Evolutionary conservation across 129 eudicot species (phyloP).

Genomic region (Ambrosia trifida): DNA sequence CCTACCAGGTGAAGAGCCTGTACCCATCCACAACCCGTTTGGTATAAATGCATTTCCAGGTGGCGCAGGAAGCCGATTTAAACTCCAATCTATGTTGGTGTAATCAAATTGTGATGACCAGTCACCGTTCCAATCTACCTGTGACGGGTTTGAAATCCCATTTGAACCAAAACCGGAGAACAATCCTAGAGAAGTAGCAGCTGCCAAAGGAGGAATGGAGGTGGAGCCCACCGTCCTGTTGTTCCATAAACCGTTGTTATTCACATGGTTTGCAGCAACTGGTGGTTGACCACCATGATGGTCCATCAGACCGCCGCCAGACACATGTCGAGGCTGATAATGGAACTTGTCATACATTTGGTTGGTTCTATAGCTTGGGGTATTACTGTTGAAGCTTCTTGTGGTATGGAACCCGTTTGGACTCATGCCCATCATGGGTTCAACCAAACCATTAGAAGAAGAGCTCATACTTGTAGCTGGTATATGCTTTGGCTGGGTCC

Average conservation of each 20-base stretch:
- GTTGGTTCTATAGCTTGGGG: constrained; percentile 40
- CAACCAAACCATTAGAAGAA: constrained; percentile 44
- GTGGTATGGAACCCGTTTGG: constrained; percentile 48
- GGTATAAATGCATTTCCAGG: constrained; percentile 38
- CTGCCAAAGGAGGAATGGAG: constrained; percentile 59
- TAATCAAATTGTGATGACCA: constrained; percentile 56
- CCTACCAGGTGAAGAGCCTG: constrained; percentile 41
- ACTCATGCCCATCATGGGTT: constrained; percentile 36
- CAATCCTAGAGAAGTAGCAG: constrained; percentile 79
- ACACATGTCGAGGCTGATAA: constrained; percentile 29
- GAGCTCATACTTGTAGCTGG: constrained; percentile 40
- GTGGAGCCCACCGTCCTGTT: constrained; percentile 37
- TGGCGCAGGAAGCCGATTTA: constrained; percentile 44
- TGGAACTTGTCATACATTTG: constrained; percentile 51
- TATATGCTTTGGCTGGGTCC: constrained; percentile 59
- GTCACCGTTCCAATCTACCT: constrained; percentile 75
- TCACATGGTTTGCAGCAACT: constrained; percentile 31
- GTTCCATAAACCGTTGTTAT: constrained; percentile 48
- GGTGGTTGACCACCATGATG: constrained; percentile 35
- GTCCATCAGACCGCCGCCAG: neutral
- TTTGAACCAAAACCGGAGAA: constrained; percentile 67
- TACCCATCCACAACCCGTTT: constrained; percentile 50
- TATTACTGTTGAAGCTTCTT: constrained; percentile 40
- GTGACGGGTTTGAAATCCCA: constrained; percentile 57
- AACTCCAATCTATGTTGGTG: constrained; percentile 83